Evolutionary conservation across 331 rosid species (phyloP).

Genomic region (Dryas integrifolia): DNA sequence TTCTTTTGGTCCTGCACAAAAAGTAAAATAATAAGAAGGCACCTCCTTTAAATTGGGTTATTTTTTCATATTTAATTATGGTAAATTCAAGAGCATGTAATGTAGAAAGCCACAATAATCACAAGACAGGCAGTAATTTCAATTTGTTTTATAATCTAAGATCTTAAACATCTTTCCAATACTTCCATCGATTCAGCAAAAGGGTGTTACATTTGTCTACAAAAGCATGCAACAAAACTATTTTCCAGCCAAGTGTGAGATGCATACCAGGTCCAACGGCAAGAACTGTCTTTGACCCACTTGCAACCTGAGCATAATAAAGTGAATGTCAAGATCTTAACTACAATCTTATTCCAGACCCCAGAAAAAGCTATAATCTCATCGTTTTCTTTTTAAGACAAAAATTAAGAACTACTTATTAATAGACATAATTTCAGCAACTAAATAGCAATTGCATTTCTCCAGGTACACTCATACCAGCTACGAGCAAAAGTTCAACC

Average conservation of each 20-base stretch:
- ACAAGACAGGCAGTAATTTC: constrained; percentile 9
- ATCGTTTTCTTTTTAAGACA: not conserved
- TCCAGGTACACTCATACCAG: not conserved
- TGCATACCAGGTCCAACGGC: constrained; percentile 88
- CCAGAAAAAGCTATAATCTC: not conserved
- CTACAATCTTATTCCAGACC: not conserved
- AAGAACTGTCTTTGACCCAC: constrained; percentile 89
- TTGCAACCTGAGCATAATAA: constrained; percentile 52
- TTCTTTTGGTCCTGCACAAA: constrained; percentile 67
- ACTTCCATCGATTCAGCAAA: not conserved
- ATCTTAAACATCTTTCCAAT: not conserved
- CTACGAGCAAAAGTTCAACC: not conserved
- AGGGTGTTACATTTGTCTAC: no score
- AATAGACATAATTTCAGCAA: not conserved
- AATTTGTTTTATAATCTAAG: not conserved
- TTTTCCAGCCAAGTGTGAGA: constrained; percentile 17
- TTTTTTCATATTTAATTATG: not conserved
- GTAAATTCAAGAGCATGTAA: not conserved
- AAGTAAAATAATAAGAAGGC: constrained; percentile 2
- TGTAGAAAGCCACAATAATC: constrained; percentile 11
- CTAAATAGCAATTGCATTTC: not conserved
- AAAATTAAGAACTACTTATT: not conserved
- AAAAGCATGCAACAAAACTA: constrained; percentile 9
- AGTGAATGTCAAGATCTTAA: not conserved
- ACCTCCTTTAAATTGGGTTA: not conserved